Evolutionary conservation across 306 rosid species (phyloP).

Genomic region (Malus asiatica): DNA sequence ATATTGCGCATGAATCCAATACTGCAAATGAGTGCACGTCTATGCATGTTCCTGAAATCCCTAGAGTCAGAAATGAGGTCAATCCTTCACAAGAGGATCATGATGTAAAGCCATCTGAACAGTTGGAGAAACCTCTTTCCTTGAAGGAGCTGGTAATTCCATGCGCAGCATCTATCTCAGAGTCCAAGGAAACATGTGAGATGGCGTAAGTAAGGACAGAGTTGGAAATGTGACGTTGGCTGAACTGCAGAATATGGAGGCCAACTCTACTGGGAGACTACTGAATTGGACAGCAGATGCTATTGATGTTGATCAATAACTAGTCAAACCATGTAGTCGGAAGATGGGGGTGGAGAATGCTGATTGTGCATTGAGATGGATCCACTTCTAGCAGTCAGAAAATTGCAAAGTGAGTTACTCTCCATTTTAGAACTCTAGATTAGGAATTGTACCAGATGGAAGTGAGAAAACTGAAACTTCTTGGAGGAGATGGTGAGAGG

Average conservation of each 20-base stretch:
- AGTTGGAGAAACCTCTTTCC: constrained; percentile 29
- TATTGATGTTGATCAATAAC: constrained; percentile 35
- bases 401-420: constrained; percentile 76
- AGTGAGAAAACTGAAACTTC: constrained; percentile 56
- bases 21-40: constrained; percentile 25
- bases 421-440: constrained; percentile 58
- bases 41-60: constrained; percentile 2
- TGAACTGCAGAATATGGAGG: constrained; percentile 31
- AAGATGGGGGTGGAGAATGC: constrained; percentile 33
- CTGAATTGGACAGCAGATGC: constrained; percentile 38
- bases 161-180: constrained; percentile 41
- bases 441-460: constrained; percentile 57
- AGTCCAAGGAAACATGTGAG: constrained; percentile 32
- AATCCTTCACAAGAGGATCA: constrained; percentile 37
- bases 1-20: constrained; percentile 17
- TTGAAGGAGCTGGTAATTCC: constrained; percentile 30
- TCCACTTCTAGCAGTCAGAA: constrained; percentile 41
- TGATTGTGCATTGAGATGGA: constrained; percentile 26
- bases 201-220: constrained; percentile 28
- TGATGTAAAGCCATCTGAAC: constrained; percentile 45
- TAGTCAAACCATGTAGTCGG: constrained; percentile 41
- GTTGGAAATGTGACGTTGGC: constrained; percentile 33
- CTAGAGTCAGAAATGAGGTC: constrained; percentile 38
- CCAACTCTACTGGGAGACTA: constrained; percentile 22
- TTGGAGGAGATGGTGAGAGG: constrained; percentile 54